phyloP scores from a whole-genome alignment of 495 filamentous ascomycete species.

The Aspergillus kassunensis region DNA sequence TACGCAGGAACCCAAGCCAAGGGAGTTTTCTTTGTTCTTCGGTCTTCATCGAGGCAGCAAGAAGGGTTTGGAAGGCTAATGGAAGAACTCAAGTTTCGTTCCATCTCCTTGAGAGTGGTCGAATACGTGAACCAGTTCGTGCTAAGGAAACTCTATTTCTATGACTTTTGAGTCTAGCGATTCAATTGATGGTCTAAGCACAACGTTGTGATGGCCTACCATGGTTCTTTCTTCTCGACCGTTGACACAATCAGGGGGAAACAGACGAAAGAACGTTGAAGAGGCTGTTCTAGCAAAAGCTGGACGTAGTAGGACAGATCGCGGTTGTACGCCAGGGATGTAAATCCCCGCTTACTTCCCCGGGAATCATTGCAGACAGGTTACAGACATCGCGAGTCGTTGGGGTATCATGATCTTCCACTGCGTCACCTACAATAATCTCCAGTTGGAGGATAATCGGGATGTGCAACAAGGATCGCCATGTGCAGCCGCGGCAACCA shows the following conservation, averaged over 20 bases:
- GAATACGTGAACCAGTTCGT: background rate
- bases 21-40: slow-evolving; percentile 14
- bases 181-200: too few species aligned
- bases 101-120: background rate
- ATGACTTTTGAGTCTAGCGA: background rate
- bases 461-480: background rate
- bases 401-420: background rate
- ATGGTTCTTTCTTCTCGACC: too few species aligned
- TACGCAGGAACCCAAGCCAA: slow-evolving; percentile 26
- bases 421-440: background rate
- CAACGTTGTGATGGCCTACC: too few species aligned
- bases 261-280: too few species aligned
- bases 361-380: background rate
- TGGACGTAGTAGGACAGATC: too few species aligned
- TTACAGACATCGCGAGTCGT: background rate
- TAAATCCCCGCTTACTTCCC: background rate
- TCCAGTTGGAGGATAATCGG: background rate
- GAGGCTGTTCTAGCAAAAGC: too few species aligned
- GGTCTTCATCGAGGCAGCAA: background rate
- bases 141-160: background rate
- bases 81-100: slow-evolving; percentile 8
- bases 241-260: too few species aligned
- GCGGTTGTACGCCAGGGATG: too few species aligned
- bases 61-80: slow-evolving; percentile 10
- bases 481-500: background rate